phyloP scores from a whole-genome alignment of 805 yeast species.

The Yamadazyma endophytica region DNA sequence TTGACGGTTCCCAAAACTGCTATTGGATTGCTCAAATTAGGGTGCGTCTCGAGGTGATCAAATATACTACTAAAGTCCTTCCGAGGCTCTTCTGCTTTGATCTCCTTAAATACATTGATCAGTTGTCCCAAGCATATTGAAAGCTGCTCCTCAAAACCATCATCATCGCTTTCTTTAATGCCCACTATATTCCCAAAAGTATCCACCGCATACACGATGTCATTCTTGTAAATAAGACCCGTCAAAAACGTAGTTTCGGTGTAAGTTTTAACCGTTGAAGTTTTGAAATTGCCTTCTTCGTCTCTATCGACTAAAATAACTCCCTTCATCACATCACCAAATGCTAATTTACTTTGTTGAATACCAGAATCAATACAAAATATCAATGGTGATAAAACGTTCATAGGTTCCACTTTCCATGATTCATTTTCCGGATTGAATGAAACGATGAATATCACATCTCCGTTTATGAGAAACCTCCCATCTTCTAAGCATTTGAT shows the following conservation, averaged over 20 bases:
- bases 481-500: slow-evolving; percentile 11
- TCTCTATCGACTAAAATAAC: slow-evolving; percentile 1
- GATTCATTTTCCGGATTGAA: too few species aligned
- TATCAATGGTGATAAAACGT: too few species aligned
- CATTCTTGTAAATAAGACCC: not conserved
- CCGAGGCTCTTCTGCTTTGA: slow-evolving; percentile 1
- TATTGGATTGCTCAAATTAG: slow-evolving; percentile 1
- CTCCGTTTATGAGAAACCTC: slow-evolving; percentile 16
- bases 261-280: not conserved
- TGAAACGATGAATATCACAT: slow-evolving; percentile 10
- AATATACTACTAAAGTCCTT: slow-evolving; percentile 7
- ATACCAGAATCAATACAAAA: not conserved
- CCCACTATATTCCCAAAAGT: slow-evolving; percentile 25
- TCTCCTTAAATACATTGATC: slow-evolving; percentile 18
- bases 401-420: too few species aligned
- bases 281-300: not conserved
- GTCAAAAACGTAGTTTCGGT: slow-evolving; percentile 6
- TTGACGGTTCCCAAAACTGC: slow-evolving; percentile 23
- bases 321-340: slow-evolving; percentile 18
- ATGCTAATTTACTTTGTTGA: too few species aligned
- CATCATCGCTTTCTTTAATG: slow-evolving; percentile 1
- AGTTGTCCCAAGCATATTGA: slow-evolving; percentile 25
- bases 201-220: slow-evolving; percentile 18
- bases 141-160: slow-evolving; percentile 8
- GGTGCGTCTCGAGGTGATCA: slow-evolving; percentile 2